Conservation (phyloP, 2,329 filamentous ascomycete species). For the Didymella lethalis region DNA sequence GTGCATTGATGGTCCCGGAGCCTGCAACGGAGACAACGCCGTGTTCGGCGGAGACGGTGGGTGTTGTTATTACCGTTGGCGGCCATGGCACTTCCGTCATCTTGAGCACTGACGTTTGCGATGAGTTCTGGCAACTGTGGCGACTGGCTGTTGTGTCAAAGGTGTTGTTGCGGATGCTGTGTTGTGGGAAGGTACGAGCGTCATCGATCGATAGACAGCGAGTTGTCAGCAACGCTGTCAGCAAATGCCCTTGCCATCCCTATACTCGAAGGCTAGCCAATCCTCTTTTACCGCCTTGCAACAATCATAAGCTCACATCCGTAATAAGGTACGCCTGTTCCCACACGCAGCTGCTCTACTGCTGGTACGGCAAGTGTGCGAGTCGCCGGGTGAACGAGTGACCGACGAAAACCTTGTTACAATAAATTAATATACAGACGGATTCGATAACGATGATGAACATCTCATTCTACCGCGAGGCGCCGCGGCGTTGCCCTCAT, state of each 20-base stretch:
- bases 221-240: background rate
- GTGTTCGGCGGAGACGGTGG: slow-evolving; percentile 10
- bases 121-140: background rate
- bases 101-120: background rate
- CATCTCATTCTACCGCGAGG: background rate
- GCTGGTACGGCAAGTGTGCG: background rate
- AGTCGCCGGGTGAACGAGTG: background rate
- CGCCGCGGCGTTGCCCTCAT: background rate
- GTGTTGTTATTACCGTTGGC: slow-evolving; percentile 15
- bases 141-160: background rate
- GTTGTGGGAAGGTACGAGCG: background rate
- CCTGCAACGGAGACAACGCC: slow-evolving; percentile 12
- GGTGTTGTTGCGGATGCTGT: background rate
- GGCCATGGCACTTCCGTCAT: slow-evolving; percentile 19
- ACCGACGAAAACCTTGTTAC: background rate
- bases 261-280: background rate
- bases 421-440: background rate
- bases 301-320: background rate
- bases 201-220: background rate
- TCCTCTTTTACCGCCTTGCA: background rate
- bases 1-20: slow-evolving; percentile 20
- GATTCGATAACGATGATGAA: background rate
- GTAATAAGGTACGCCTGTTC: background rate
- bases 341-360: background rate
- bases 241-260: background rate